Percentiles rank a stretch among this genome's conserved stretches.
These are phyloP conservation scores for Pestalotiopsis sp. DNA, from an alignment of 2,329 filamentous ascomycete genomes.

Conservation along the genomic window DNA sequence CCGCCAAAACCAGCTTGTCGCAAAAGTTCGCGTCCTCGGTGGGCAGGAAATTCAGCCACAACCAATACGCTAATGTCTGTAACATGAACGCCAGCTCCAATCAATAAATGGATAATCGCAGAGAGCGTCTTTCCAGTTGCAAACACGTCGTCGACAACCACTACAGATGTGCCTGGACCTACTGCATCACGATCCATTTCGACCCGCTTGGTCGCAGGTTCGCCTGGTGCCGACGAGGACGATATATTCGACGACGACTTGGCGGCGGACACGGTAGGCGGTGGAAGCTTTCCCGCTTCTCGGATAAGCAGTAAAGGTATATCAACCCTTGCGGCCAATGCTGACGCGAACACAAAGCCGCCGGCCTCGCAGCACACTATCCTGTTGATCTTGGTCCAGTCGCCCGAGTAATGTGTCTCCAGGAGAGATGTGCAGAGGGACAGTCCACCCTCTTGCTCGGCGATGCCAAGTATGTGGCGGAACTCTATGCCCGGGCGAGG, in stretches of 20 bases:
- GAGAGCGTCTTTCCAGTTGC: conserved; percentile 57
- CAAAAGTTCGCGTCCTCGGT: conserved; percentile 52
- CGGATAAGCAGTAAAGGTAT: conserved; percentile 54
- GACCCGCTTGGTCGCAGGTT: conserved; percentile 37
- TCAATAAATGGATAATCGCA: conserved; percentile 52
- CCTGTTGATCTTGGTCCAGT: conserved; percentile 48
- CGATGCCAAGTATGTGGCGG: conserved; percentile 59
- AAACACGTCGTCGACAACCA: conserved; percentile 65
- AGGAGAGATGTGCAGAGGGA: conserved; percentile 53
- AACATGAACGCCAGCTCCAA: conserved; percentile 40
- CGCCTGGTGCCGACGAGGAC: conserved; percentile 29
- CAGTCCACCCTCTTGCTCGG: conserved; percentile 53
- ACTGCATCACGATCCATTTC: conserved; percentile 52
- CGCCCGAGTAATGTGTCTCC: conserved; percentile 42
- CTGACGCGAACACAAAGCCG: conserved; percentile 57
- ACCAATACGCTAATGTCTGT: conserved; percentile 51
- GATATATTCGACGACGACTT: conserved; percentile 58
- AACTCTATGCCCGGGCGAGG: conserved; percentile 55
- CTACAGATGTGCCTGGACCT: conserved; percentile 40
- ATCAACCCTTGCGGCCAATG: conserved; percentile 44
- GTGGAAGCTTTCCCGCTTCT: conserved; percentile 60
- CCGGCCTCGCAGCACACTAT: conserved; percentile 60
- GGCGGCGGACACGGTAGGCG: conserved; percentile 50
- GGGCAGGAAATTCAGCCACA: conserved; percentile 60
- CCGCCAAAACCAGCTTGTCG: conserved; percentile 49